A percentile compares a stretch with the other conserved stretches of the same genome.
Evolutionary conservation across 495 filamentous ascomycete species (phyloP).

Genomic region (Poronia punctata): DNA sequence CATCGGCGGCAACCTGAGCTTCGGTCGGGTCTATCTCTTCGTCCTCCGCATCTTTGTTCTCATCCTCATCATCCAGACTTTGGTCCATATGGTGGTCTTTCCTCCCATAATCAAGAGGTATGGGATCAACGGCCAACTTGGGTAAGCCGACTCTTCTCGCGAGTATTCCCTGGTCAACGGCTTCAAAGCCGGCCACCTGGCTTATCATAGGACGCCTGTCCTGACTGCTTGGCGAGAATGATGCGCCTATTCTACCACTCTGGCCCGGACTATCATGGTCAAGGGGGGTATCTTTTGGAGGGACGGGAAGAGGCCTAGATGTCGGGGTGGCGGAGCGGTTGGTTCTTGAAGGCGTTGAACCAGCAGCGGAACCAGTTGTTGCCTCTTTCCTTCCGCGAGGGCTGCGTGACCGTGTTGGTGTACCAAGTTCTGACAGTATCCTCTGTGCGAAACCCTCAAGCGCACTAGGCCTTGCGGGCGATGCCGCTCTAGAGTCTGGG

Average conservation of each 20-base stretch:
- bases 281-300: conserved; percentile 24
- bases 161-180: conserved; percentile 47
- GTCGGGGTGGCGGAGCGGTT: conserved; percentile 21
- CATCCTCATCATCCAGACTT: conserved; percentile 17
- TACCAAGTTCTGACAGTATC: conserved; percentile 46
- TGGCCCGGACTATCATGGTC: conserved; percentile 24
- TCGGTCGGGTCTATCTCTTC: conserved; percentile 19
- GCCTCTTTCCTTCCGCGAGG: conserved; percentile 41
- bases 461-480: conserved; percentile 40
- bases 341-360: conserved; percentile 16
- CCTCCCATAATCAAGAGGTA: conserved; percentile 32
- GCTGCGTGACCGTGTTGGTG: conserved; percentile 42
- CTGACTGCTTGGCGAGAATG: conserved; percentile 31
- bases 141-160: conserved; percentile 36
- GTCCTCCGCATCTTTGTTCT: conserved; percentile 13
- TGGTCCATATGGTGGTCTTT: conserved; percentile 15
- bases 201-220: conserved; percentile 26
- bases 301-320: conserved; percentile 24
- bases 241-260: conserved; percentile 20
- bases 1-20: conserved; percentile 29
- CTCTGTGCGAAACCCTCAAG: conserved; percentile 50
- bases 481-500: conserved; percentile 30
- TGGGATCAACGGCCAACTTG: conserved; percentile 27
- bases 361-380: conserved; percentile 17
- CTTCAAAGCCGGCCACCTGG: conserved; percentile 45